phyloP scores from a whole-genome alignment of 495 filamentous ascomycete species.

The Talaromyces borbonicus region DNA sequence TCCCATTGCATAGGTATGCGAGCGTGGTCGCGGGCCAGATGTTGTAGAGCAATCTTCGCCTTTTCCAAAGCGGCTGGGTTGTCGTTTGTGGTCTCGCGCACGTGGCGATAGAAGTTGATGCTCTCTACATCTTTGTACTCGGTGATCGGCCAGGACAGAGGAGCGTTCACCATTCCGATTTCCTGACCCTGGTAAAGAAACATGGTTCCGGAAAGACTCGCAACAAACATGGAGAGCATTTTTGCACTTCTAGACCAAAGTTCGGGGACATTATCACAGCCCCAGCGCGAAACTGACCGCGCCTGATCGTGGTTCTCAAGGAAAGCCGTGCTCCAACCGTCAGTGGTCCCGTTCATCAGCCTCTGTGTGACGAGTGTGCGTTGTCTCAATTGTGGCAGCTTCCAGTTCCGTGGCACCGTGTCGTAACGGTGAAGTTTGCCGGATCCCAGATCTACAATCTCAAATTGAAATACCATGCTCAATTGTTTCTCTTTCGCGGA shows the following conservation, averaged over 20 bases:
- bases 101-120: constrained; percentile 40
- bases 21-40: constrained; percentile 50
- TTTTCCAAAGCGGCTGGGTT: constrained; percentile 26
- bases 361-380: constrained; percentile 29
- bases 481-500: constrained; percentile 32
- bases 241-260: constrained; percentile 38
- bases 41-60: constrained; percentile 29
- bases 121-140: constrained; percentile 47
- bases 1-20: constrained; percentile 57
- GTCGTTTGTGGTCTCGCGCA: constrained; percentile 11
- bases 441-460: constrained; percentile 38
- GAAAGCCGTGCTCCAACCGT: constrained; percentile 44
- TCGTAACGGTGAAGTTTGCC: constrained; percentile 27
- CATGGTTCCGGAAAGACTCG: constrained; percentile 40
- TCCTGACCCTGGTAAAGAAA: constrained; percentile 51
- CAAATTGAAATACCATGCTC: constrained; percentile 49
- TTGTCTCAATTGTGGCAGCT: constrained; percentile 28
- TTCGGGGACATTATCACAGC: constrained; percentile 31
- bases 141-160: constrained; percentile 25
- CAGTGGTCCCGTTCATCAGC: constrained; percentile 33
- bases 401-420: constrained; percentile 29
- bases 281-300: constrained; percentile 36
- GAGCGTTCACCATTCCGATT: constrained; percentile 46
- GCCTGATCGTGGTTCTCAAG: constrained; percentile 41
- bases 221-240: constrained; percentile 41